Percentiles rank a stretch among this genome's conserved stretches.
phyloP scores from a whole-genome alignment of 805 yeast genomes.

The Jamesozyma spencerorum region DNA sequence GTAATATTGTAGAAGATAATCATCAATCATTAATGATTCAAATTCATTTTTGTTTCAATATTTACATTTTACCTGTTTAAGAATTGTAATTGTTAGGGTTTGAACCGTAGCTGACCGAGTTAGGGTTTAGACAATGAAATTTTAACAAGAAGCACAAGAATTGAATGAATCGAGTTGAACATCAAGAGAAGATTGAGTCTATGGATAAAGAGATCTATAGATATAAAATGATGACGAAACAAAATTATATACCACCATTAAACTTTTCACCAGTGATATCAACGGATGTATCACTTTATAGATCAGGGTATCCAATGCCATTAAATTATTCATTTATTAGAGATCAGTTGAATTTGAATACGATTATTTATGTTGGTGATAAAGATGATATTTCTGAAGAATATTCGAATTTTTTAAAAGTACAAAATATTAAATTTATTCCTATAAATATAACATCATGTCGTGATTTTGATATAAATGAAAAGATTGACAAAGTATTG shows the following conservation, averaged over 20 bases:
- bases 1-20: no score
- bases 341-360: conserved; percentile 53
- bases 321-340: conserved; percentile 72
- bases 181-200: no score
- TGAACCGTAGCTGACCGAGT: no score
- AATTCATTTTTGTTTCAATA: not conserved
- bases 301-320: conserved; percentile 92
- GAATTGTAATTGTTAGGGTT: conserved; percentile 2
- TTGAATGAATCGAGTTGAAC: no score
- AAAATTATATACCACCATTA: conserved; percentile 71
- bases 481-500: conserved; percentile 48
- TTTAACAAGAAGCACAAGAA: no score
- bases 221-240: not conserved
- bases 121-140: not conserved
- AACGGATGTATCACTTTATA: conserved; percentile 66
- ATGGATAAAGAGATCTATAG: no score
- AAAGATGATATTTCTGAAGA: conserved; percentile 45
- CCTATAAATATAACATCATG: conserved; percentile 60
- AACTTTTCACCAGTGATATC: conserved; percentile 69
- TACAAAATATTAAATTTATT: conserved; percentile 44
- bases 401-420: conserved; percentile 59
- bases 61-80: conserved; percentile 5
- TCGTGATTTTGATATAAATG: conserved; percentile 62
- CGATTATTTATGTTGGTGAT: conserved; percentile 80
- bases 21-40: no score